These are phyloP conservation scores for Solanum lycopersicoides DNA, from an alignment of 257 asterid genomes.

Conservation along the genomic window DNA sequence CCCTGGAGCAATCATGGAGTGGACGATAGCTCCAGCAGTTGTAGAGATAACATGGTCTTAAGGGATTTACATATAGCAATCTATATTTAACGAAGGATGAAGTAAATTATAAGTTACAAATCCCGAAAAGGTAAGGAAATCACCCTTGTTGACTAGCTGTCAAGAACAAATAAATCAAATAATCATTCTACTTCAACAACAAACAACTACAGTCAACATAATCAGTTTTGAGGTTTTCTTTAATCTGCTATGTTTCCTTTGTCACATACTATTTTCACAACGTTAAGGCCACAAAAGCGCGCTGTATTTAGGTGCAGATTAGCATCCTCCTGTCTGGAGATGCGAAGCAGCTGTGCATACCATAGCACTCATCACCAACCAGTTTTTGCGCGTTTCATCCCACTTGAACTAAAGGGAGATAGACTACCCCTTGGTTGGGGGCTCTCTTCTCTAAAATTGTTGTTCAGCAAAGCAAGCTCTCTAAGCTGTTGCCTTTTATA, in stretches of 20 bases:
- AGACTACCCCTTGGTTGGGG: constrained; percentile 65
- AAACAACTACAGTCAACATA: constrained; percentile 10
- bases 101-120: background rate
- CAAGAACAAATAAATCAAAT: constrained; percentile 57
- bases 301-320: background rate
- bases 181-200: constrained; percentile 22
- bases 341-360: background rate
- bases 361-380: constrained; percentile 33
- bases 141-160: constrained; percentile 5
- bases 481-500: constrained; percentile 76
- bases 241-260: background rate
- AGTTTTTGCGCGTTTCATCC: constrained; percentile 73
- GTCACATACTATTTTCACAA: constrained; percentile 1
- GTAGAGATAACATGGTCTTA: background rate
- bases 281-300: background rate
- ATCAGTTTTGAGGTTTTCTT: background rate
- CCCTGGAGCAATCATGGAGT: background rate
- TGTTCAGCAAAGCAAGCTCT: constrained; percentile 69
- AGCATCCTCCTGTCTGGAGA: background rate
- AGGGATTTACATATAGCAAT: background rate
- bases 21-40: background rate
- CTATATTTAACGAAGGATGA: background rate
- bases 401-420: constrained; percentile 58
- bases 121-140: background rate
- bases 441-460: constrained; percentile 61